phyloP scores from a whole-genome alignment of 75 land plant species.

The Ceratopteris richardii region DNA sequence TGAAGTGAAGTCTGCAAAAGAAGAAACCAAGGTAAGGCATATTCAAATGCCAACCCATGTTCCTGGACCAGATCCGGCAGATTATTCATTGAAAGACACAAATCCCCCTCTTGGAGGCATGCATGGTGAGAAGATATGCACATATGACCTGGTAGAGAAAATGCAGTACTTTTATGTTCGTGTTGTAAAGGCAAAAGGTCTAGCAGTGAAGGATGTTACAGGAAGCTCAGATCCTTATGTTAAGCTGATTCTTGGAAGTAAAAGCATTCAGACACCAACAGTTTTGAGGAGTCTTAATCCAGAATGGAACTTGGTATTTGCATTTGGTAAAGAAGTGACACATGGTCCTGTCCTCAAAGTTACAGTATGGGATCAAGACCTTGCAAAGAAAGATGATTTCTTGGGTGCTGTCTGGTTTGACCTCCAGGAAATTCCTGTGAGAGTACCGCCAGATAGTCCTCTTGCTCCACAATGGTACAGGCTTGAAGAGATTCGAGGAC shows the following conservation, averaged over 20 bases:
- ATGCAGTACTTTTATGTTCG: conserved; percentile 68
- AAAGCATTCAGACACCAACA: conserved; percentile 41
- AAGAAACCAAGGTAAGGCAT: too few species aligned
- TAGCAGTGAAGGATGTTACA: conserved; percentile 54
- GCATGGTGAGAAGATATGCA: conserved; percentile 6
- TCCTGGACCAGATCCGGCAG: conserved; percentile 19
- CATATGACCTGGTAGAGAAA: conserved; percentile 73
- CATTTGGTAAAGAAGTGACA: conserved; percentile 48
- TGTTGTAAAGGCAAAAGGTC: conserved; percentile 63
- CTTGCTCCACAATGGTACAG: conserved; percentile 70
- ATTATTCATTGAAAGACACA: conserved; percentile 57
- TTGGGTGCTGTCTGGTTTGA: conserved; percentile 48
- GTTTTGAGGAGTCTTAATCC: conserved; percentile 52
- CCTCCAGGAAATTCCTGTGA: conserved; percentile 36
- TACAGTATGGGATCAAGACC: conserved; percentile 55
- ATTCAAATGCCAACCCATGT: not conserved
- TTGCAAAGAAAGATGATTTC: conserved; percentile 51
- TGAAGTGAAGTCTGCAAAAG: too few species aligned
- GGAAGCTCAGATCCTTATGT: conserved; percentile 74
- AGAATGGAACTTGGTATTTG: conserved; percentile 62
- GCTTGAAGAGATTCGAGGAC: conserved; percentile 36
- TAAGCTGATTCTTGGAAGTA: conserved; percentile 64
- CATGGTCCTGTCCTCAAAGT: conserved; percentile 45
- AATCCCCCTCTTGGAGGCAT: conserved; percentile 52
- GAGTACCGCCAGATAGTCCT: conserved; percentile 66